Base-by-base conservation (phyloP, 1,139 yeast species). In the Yamadazyma conglobata region DNA sequence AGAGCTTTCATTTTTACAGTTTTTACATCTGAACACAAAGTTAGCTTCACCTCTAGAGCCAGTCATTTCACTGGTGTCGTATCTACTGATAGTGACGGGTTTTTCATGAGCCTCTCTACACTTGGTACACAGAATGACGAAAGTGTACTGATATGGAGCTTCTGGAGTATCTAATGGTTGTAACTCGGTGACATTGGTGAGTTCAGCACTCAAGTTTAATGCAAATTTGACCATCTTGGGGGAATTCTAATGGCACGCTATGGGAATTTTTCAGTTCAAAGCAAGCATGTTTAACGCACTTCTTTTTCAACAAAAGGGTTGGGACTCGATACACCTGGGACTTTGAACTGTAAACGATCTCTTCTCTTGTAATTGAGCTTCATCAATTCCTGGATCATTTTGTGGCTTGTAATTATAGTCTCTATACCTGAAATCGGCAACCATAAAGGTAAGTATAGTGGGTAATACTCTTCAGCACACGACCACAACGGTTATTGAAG, bases 1-100 rank as follows among this genome's bases (percentile, higher is more conserved):
- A 5, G 63, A 52, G 39, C 62, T 65, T 37, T 64, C 71, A 20
- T 46, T 37, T 35, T 76, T 73, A 52, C 95, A 86, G 40, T 64
- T 61, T 34, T 72, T 71, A 53, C 98, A 91, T 44, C 79, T 73
- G 69, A 84, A 80, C 2, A 83, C 80, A 52, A 88, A 86, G 43
- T 81, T 84, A 9, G 95, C 94, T 38, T 79, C 87, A 10, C 96
- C 96, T 39, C 80, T 70, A 25, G 93, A 77, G 0, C 88, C 89
- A 1, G 72, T 55, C 23, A 84, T 70, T 23, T 81, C 84, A 51
- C 77, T 73, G 22, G 54, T 49, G 56, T 63, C 89, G 53, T 63
- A 79, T 40, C 74, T 60, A 54, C 84, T 85, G 52, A 88, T 77
- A 15, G 75, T 69, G 18, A 88, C 73, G n/a, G 77, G 77, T 47